Percentiles rank a stretch among this genome's conserved stretches.
These are phyloP conservation scores for Fonsecaea monophora DNA, from an alignment of 2,329 filamentous ascomycete genomes.

Conservation along the genomic window DNA sequence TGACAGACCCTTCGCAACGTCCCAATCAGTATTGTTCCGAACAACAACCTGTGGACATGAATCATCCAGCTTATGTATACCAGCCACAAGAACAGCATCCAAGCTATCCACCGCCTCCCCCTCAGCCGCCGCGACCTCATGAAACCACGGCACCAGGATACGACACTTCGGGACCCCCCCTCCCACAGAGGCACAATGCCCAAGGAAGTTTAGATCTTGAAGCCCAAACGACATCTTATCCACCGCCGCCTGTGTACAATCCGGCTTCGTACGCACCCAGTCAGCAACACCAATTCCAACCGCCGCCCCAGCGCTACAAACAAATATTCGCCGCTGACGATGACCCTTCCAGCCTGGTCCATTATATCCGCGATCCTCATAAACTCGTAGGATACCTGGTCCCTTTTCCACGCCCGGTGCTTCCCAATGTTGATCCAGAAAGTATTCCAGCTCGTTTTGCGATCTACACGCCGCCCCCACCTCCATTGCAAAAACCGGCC, in stretches of 20 bases:
- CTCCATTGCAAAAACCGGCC: conserved; percentile 50
- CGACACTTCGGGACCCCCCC: conserved; percentile 21
- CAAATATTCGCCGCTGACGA: conserved; percentile 33
- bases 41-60: conserved; percentile 7
- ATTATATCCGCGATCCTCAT: conserved; percentile 52
- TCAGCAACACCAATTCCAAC: conserved; percentile 25
- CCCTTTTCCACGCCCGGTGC: conserved; percentile 52
- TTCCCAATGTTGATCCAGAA: conserved; percentile 45
- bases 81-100: conserved; percentile 11
- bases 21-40: conserved; percentile 5
- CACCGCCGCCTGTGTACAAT: conserved; percentile 18
- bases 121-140: conserved; percentile 6
- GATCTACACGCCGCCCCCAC: conserved; percentile 54
- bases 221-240: conserved; percentile 3
- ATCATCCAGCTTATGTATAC: conserved; percentile 6
- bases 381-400: conserved; percentile 53
- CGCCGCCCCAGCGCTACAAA: conserved; percentile 35
- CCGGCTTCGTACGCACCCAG: conserved; percentile 17
- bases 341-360: conserved; percentile 45
- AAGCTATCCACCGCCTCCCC: conserved; percentile 13
- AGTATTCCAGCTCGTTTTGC: conserved; percentile 51
- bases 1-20: conserved; percentile 20
- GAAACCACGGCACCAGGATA: conserved; percentile 8
- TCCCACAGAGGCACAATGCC: conserved; percentile 20
- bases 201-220: conserved; percentile 11